Evolutionary conservation across 768 basidiomycete genomes (phyloP).

Genomic region (Vararia minispora): DNA sequence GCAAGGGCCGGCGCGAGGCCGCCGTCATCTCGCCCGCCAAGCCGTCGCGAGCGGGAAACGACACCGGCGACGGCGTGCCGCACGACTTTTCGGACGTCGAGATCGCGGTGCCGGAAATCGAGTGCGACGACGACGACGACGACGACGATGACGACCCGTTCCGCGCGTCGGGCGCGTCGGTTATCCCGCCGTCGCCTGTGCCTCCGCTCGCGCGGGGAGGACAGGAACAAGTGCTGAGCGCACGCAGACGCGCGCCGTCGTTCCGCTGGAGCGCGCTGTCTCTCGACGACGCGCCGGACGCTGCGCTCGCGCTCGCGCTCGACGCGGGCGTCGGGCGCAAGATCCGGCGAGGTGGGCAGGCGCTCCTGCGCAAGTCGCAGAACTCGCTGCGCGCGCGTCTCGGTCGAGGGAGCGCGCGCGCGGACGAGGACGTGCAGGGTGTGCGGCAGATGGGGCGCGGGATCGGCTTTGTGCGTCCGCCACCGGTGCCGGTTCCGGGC

Average conservation of each 20-base stretch:
- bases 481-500: neutral
- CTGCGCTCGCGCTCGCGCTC: constrained; percentile 1
- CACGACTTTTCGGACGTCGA: too few species aligned
- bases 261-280: constrained; percentile 14
- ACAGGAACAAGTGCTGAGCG: constrained; percentile 4
- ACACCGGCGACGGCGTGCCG: too few species aligned
- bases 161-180: constrained; percentile 9
- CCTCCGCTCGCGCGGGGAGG: neutral
- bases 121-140: constrained; percentile 10
- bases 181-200: constrained; percentile 1
- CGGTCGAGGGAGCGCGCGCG: too few species aligned
- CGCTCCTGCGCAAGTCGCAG: too few species aligned
- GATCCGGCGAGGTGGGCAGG: too few species aligned
- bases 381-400: too few species aligned
- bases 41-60: too few species aligned
- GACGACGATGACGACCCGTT: constrained; percentile 11
- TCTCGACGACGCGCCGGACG: constrained; percentile 2
- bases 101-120: constrained; percentile 5
- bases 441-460: constrained; percentile 12
- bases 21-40: neutral
- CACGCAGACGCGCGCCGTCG: too few species aligned
- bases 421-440: too few species aligned
- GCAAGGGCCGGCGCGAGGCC: neutral
- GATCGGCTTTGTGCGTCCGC: constrained; percentile 12
- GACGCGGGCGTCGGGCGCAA: constrained; percentile 5